Evolutionary conservation across 1,284 basidiomycete genomes (phyloP), one percentile per base, ranked within the genome.

Genomic region (Trichosporon asahii): DNA sequence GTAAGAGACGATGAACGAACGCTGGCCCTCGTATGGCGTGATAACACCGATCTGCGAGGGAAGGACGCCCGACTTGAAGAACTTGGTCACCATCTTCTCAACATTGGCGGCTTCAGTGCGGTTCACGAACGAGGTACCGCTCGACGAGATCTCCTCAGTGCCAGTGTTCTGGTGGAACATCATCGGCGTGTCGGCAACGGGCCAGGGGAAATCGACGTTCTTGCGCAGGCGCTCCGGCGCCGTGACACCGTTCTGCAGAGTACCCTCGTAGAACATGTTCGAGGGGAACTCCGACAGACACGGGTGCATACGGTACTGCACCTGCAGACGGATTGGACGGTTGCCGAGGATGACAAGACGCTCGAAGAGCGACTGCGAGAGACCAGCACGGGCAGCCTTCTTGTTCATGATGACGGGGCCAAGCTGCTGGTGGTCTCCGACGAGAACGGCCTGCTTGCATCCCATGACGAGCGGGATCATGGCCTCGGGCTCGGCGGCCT

Each of bases 341-440:
- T 99, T 99, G 64, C 92, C 91, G 68, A 99, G 90, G 65, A 98
- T 88, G 74, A 99, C 95, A 66, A 99, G 89, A 46, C 97, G 91
- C 83, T 99, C 97, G 79, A 99, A 99, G 27, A 99, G 89, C 1
- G 95, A 98, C 81, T 98, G 95, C 0, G 95, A 98, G 57, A 99
- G 88, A 33, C 97, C 97, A 0, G 97, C 97, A 15, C 94, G 90
- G 0, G 97, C 97, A 0, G 96, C 97, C 82, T 99, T 98, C 88
- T 98, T 99, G 89, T 98, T 99, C 97, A 99, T 99, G 82, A 99
- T 98, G 76, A 98, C 97, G 9, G 97, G 97, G 0, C 97, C 97
- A 64, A 99, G 90, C 88, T 99, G 97, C 85, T 91, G 92, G 83
- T 98, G 95, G 85, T 98, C 95, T 66, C 97, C 97, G 66, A 99